These are phyloP conservation scores for Mycena epipterygia DNA, from an alignment of 768 basidiomycete genomes.

Conservation along the genomic window DNA sequence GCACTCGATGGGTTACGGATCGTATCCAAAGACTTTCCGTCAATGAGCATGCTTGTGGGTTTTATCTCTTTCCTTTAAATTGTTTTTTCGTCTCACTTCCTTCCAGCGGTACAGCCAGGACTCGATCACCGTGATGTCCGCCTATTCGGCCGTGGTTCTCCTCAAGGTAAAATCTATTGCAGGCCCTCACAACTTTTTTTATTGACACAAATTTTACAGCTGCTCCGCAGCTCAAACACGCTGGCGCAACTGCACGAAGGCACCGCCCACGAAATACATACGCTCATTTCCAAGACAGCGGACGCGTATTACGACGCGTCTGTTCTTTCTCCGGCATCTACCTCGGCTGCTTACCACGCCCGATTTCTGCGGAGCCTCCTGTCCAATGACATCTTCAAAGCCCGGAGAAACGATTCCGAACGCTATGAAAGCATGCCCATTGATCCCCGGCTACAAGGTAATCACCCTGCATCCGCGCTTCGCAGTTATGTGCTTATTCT, in stretches of 20 bases:
- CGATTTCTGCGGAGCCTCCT: constrained; percentile 84
- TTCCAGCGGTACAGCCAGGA: constrained; percentile 86
- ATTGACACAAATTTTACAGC: constrained; percentile 46
- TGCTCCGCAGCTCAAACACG: constrained; percentile 76
- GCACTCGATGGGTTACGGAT: constrained; percentile 80
- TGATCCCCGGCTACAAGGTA: constrained; percentile 71
- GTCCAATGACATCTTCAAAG: constrained; percentile 70
- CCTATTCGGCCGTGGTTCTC: constrained; percentile 86
- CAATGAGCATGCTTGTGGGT: constrained; percentile 80
- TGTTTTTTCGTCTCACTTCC: constrained; percentile 25
- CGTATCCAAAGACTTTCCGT: constrained; percentile 79
- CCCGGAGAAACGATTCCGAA: constrained; percentile 59
- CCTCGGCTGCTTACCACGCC: constrained; percentile 81
- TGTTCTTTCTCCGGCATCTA: constrained; percentile 68
- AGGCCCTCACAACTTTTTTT: background rate
- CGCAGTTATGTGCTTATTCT: constrained; percentile 11
- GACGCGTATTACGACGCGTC: constrained; percentile 86
- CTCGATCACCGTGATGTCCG: constrained; percentile 87
- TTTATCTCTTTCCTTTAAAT: background rate
- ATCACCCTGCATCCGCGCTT: constrained; percentile 37
- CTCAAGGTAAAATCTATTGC: constrained; percentile 67
- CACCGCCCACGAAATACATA: constrained; percentile 74
- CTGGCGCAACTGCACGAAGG: constrained; percentile 70
- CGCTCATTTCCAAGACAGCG: constrained; percentile 76
- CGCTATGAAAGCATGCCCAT: constrained; percentile 58